Evolutionary conservation across 2,329 filamentous ascomycete genomes (phyloP), one percentile per base, ranked within the genome.

Genomic region (Diatrype stigma): DNA sequence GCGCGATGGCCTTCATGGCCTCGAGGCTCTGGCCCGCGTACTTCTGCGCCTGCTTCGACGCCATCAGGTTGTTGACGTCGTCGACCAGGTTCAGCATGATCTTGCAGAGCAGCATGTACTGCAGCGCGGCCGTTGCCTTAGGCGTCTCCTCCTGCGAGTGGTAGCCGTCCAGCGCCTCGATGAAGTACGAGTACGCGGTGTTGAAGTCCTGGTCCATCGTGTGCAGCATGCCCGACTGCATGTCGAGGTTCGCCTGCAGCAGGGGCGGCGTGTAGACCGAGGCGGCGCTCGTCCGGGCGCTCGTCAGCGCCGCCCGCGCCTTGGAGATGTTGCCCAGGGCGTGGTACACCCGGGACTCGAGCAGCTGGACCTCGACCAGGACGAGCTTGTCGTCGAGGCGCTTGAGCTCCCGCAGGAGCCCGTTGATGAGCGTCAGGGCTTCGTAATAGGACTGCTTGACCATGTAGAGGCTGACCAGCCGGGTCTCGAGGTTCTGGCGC

Each of bases 101-200:
- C 79, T 99, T 99, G 85, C 94, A 97, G 34, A 99, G 85, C 49
- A 99, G 83, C 94, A 99, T 99, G 79, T 99, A 99, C 77, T 99
- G 94, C 59, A 99, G 79, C 11, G 94, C 91, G 12, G 93, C 90
- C n/a, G 93, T 95, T n/a, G 95, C 94, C 73, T 92, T 91, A 57
- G 80, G 76, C 37, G 85, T 77, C 68, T 96, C 91, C 60, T 99
- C 94, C 70, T 96, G 91, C 45, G 87, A 86, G 73, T 94, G 90
- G 73, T 97, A 99, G 54, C 94, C 94, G 69, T 99, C 94, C 57
- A 99, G 84, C 2, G 95, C 94, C 76, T 99, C 94, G 71, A 99
- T 97, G 73, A 99, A 99, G 80, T 99, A 99, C 46, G 92, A 96
- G 73, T 89, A 99, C 46, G 94, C 90, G 23, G 94, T 99, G 77